Evolutionary conservation across 306 rosid species (phyloP).

Genomic region (Quercus ilex): DNA sequence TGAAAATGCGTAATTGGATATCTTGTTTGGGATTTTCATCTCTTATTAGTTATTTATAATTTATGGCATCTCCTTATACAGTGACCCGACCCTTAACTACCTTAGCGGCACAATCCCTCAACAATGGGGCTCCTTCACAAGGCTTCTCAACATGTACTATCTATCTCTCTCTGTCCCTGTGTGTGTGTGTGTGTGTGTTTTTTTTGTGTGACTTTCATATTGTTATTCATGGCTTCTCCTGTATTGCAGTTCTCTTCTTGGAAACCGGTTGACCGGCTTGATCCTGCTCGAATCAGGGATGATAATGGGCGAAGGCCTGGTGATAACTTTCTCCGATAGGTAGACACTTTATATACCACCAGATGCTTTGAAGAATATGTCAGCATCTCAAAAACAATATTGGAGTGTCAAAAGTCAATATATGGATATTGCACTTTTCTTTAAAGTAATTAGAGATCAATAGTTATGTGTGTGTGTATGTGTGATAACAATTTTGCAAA

Average conservation of each 20-base stretch:
- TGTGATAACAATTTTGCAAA: conserved; percentile 16
- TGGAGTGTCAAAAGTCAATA: conserved; percentile 91
- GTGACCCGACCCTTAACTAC: conserved; percentile 61
- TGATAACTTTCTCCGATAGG: too few relatives aligned
- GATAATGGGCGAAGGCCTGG: too few relatives aligned
- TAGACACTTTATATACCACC: conserved; percentile 82
- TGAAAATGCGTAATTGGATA: too few relatives aligned
- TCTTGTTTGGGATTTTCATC: neutral
- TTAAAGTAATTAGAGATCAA: too few relatives aligned
- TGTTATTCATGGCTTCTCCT: neutral
- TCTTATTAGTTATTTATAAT: too few relatives aligned
- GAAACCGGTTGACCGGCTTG: conserved; percentile 70
- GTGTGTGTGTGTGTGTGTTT: neutral
- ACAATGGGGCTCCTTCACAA: conserved; percentile 46
- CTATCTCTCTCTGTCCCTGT: neutral
- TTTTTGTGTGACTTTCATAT: neutral
- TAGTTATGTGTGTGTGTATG: neutral
- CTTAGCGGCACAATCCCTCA: conserved; percentile 59
- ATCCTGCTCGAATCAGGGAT: too few relatives aligned
- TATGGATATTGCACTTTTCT: conserved; percentile 80
- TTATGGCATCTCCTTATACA: conserved; percentile 3
- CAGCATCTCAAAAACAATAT: conserved; percentile 92
- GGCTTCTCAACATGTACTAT: conserved; percentile 47
- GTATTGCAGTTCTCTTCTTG: conserved; percentile 49
- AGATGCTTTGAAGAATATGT: conserved; percentile 67